These are phyloP conservation scores for Syncephalis plumigaleata DNA, from an alignment of 371 early-diverging fungal genomes.

Conservation along the genomic window DNA sequence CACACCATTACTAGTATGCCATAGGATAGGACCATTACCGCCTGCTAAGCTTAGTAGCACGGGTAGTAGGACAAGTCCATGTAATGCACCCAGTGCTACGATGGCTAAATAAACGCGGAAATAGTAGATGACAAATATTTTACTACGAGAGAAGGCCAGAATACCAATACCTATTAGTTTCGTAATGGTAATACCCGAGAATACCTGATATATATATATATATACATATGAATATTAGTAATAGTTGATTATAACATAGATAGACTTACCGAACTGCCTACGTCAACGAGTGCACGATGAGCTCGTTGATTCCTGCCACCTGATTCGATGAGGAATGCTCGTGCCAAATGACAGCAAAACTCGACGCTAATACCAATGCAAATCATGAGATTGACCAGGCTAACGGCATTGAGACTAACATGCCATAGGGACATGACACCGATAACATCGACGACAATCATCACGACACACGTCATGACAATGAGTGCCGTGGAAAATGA, in stretches of 20 bases:
- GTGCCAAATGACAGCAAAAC: slow-evolving; percentile 53
- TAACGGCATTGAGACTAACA: slow-evolving; percentile 50
- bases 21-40: slow-evolving; percentile 9
- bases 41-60: slow-evolving; percentile 38
- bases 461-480: slow-evolving; percentile 33
- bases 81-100: slow-evolving; percentile 45
- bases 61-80: slow-evolving; percentile 51
- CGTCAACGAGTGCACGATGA: slow-evolving; percentile 28
- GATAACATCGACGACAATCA: slow-evolving; percentile 43
- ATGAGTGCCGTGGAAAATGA: slow-evolving; percentile 32
- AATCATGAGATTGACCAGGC: slow-evolving; percentile 55
- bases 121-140: slow-evolving; percentile 61
- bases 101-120: slow-evolving; percentile 60
- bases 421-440: slow-evolving; percentile 49
- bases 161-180: slow-evolving; percentile 58
- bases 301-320: slow-evolving; percentile 26
- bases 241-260: slow-evolving; percentile 5
- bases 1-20: not conserved
- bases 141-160: slow-evolving; percentile 48
- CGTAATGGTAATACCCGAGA: slow-evolving; percentile 56
- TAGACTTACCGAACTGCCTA: slow-evolving; percentile 34
- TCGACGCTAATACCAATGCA: slow-evolving; percentile 65
- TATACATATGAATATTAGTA: too few species aligned
- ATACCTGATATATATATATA: slow-evolving; percentile 23
- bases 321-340: slow-evolving; percentile 36